Conservation (phyloP, 495 filamentous ascomycete species). For the Daldinia grandis region DNA sequence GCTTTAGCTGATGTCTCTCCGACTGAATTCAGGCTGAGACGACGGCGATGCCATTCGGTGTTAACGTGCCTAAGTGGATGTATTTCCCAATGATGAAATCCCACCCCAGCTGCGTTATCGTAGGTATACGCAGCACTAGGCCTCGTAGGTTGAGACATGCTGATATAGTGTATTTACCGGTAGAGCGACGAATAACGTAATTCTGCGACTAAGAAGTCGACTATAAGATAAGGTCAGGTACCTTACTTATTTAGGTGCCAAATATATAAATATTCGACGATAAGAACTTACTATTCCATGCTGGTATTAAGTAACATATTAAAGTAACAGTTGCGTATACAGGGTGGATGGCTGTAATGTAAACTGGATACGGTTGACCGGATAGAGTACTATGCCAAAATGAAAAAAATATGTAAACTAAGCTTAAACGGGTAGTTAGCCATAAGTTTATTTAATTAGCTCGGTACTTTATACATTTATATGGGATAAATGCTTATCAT, state of each 20-base stretch:
- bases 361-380: neutral
- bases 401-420: too few species aligned
- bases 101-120: neutral
- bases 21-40: neutral
- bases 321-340: neutral
- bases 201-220: neutral
- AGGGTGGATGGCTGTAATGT: neutral
- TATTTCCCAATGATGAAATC: neutral
- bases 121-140: neutral
- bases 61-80: neutral
- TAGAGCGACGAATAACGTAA: neutral
- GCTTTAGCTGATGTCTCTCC: neutral
- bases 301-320: neutral
- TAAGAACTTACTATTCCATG: neutral
- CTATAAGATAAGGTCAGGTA: too few species aligned
- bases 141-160: neutral
- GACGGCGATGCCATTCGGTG: conserved; percentile 11
- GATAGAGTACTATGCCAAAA: too few species aligned
- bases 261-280: too few species aligned
- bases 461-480: too few species aligned
- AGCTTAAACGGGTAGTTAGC: too few species aligned
- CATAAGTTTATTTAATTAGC: too few species aligned
- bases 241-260: too few species aligned
- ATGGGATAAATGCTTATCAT: too few species aligned
- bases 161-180: neutral